Evolutionary conservation across 2,329 filamentous ascomycete genomes (phyloP), one percentile per base, ranked within the genome.

Genomic region (Scopulariopsis brevicaulis): DNA sequence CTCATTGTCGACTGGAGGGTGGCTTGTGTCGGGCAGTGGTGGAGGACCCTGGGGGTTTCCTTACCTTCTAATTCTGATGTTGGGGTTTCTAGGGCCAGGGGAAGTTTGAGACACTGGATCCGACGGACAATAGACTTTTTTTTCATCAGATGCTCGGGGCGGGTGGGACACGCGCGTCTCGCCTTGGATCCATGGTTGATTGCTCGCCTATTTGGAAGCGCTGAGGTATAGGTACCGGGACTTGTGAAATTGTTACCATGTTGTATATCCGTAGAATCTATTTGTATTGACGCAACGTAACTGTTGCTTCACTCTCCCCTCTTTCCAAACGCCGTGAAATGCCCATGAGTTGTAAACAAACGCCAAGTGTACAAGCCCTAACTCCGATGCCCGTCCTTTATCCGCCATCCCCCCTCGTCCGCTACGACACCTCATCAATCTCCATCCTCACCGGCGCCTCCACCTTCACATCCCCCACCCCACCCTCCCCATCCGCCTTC

Each of bases 401-500:
- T 24, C 46, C 22, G 20, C 2, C 48, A n/a, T 18, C 54, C 54
- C 6, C 20, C 37, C 35, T n/a, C 7, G 4, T 22, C 43, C 22
- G 10, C 40, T 52, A 58, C 3, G 52, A 54, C 14, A 58, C 56
- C 28, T 58, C 56, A 24, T 58, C 56, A 20, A 58, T 40, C 35
- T 58, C 56, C 56, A 58, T 58, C 51, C 46, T 53, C 25, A 34
- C 24, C 10, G 51, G 12, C 0, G 63, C 71, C 4, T 67, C 64
- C 0, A 68, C 68, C 6, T 70, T 61, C 10, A 71, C 66, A 8
- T 67, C 68, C n/a, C 46, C 46, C 20, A 11, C 46, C 4, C 46
- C 56, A 2, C 50, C 15, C 15, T 24, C 20, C 53, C 65, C 69
- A 52, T 75, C 72, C 2, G 67, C 64, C 70, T 81, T 82, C 67